phyloP scores from a whole-genome alignment of 495 filamentous ascomycete species.

The Talaromyces stipitatus region DNA sequence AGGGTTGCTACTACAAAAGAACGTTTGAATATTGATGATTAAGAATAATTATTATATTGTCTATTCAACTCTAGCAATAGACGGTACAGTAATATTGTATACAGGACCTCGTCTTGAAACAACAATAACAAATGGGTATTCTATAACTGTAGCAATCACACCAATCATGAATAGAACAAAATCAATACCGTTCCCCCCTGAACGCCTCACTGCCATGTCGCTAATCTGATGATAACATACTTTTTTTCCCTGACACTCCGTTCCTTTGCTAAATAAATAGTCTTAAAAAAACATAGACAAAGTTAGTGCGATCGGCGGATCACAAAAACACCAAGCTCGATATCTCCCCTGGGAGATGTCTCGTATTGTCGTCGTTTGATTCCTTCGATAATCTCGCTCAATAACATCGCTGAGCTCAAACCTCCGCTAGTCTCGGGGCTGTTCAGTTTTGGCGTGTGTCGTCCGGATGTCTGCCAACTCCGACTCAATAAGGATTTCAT shows the following conservation, averaged over 20 bases:
- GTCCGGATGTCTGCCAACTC: constrained; percentile 42
- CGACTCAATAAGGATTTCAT: constrained; percentile 52
- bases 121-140: constrained; percentile 4
- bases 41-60: neutral
- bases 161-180: constrained; percentile 1
- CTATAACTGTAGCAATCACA: neutral
- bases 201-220: neutral
- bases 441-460: constrained; percentile 20
- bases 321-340: constrained; percentile 59
- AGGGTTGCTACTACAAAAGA: neutral
- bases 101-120: neutral
- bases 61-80: neutral
- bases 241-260: neutral
- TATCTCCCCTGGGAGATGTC: constrained; percentile 35
- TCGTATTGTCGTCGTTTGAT: constrained; percentile 43
- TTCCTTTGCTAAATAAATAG: neutral
- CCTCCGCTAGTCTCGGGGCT: constrained; percentile 27
- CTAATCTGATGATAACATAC: neutral
- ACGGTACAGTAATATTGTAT: neutral
- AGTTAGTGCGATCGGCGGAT: constrained; percentile 44
- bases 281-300: neutral
- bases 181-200: neutral
- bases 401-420: constrained; percentile 45
- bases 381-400: constrained; percentile 58
- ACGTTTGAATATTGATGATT: neutral